Evolutionary conservation across 2,329 filamentous ascomycete genomes (phyloP), one percentile per base, ranked within the genome.

Genomic region (Fusarium sp.): DNA sequence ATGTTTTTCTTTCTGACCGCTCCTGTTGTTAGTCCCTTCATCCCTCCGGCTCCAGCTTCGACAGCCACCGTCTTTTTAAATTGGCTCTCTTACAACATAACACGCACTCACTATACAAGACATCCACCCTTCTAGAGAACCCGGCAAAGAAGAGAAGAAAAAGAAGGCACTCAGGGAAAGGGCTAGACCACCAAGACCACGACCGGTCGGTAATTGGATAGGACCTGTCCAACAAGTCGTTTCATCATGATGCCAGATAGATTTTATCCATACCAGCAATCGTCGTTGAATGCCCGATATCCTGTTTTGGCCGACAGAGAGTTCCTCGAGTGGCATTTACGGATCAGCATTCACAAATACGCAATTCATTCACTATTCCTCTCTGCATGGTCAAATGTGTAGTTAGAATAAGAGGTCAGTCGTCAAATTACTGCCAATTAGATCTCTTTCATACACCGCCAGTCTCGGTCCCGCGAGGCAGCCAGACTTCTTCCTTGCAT

Each of bases 401-500:
- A 62, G 51, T 57, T 70, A 41, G 23, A 57, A 71, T 54, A 64
- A 60, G 44, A 56, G 41, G 30, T 18, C 60, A 71, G 68, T 66
- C 52, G 40, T 66, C 46, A 69, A 66, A 67, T 50, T 65, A 69
- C 62, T 73, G 60, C 59, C 56, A 70, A 59, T 57, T 46, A 34
- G 15, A 60, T 73, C 52, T 56, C 51, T 43, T 70, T 63, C 60
- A 56, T 72, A 70, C 72, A 74, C 68, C 72, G 70, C 68, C 68
- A 73, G 72, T 74, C 67, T 59, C 55, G 53, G 63, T 71, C 65
- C 72, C 72, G 72, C 56, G 72, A 74, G 72, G 72, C 70, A 65
- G 59, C 70, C 59, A 72, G 56, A 70, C 66, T 69, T 60, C 56
- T 58, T 47, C 46, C 57, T 55, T 48, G 41, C 41, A 56, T 55